A percentile compares a stretch with the other conserved stretches of the same genome.
phyloP scores from a whole-genome alignment of 2,329 filamentous ascomycete genomes.

The Fusarium tanahbumbuense region DNA sequence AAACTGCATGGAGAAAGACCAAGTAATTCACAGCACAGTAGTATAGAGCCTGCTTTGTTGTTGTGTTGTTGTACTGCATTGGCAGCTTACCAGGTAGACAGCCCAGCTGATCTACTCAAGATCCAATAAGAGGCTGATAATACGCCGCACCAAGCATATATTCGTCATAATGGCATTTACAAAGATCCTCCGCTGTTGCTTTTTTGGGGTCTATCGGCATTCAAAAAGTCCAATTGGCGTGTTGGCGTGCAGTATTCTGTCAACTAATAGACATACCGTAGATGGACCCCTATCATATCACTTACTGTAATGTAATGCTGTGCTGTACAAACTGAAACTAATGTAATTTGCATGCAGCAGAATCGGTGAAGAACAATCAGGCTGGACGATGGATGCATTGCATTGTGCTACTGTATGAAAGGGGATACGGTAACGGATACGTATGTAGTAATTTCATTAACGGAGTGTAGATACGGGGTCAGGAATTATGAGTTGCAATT shows the following conservation, averaged over 20 bases:
- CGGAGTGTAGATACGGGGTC: not conserved
- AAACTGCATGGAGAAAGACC: not conserved
- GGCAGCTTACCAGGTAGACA: constrained; percentile 26
- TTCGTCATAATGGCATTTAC: constrained; percentile 36
- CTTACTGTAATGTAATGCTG: constrained; percentile 3
- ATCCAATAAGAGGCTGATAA: constrained; percentile 29
- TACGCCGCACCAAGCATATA: constrained; percentile 26
- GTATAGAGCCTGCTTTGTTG: not conserved
- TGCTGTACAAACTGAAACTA: constrained; percentile 13
- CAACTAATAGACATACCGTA: no score
- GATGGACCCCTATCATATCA: not conserved
- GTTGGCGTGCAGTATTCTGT: constrained; percentile 8
- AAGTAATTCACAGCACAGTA: constrained; percentile 7
- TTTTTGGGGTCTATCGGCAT: constrained; percentile 29
- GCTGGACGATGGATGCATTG: constrained; percentile 11
- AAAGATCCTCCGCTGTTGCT: constrained; percentile 29
- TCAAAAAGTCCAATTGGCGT: constrained; percentile 32
- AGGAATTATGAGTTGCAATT: constrained; percentile 35
- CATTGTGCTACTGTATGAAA: constrained; percentile 34
- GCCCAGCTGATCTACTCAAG: constrained; percentile 28
- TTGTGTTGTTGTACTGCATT: constrained; percentile 25
- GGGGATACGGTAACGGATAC: constrained; percentile 6
- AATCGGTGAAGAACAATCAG: constrained; percentile 32
- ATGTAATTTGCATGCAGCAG: constrained; percentile 26
- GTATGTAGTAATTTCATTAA: not conserved